Percentiles rank a stretch among this genome's conserved stretches.
Conservation (phyloP, 2,329 filamentous ascomycete species). For the Aspergillus intermedius region DNA sequence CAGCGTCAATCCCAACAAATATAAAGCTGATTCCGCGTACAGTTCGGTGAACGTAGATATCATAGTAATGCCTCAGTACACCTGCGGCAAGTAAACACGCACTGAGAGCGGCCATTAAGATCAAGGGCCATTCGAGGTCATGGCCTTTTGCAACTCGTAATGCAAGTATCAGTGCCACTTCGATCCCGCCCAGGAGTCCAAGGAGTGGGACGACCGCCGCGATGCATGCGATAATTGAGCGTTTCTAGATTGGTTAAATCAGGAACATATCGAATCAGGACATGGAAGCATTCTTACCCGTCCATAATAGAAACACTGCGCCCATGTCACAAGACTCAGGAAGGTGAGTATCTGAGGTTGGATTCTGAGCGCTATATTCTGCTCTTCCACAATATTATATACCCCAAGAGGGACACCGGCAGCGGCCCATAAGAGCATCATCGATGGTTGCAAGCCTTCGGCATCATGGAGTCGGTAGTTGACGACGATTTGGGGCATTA, state of each 20-base stretch:
- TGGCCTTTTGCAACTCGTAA: constrained; percentile 42
- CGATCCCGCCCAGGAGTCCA: constrained; percentile 52
- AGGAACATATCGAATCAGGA: neutral
- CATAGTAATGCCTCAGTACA: constrained; percentile 62
- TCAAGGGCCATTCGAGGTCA: constrained; percentile 55
- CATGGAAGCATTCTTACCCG: constrained; percentile 14
- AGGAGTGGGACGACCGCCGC: constrained; percentile 48
- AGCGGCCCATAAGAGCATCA: constrained; percentile 65
- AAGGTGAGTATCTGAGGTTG: constrained; percentile 52
- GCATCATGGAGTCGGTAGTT: constrained; percentile 63
- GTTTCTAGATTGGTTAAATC: constrained; percentile 32
- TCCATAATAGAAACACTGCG: constrained; percentile 52
- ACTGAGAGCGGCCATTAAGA: constrained; percentile 60
- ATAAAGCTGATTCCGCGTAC: constrained; percentile 66
- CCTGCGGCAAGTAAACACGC: constrained; percentile 58
- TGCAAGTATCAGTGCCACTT: constrained; percentile 55
- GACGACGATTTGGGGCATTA: constrained; percentile 63
- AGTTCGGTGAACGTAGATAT: constrained; percentile 60
- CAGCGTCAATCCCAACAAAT: constrained; percentile 64
- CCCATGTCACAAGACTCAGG: constrained; percentile 49
- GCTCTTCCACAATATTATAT: constrained; percentile 50
- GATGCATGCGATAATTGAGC: constrained; percentile 46
- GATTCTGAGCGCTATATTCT: constrained; percentile 49
- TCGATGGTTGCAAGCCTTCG: constrained; percentile 57
- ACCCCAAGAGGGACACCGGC: constrained; percentile 62